phyloP scores from a whole-genome alignment of 805 yeast genomes.

The Tetrapisispora arboricola region DNA sequence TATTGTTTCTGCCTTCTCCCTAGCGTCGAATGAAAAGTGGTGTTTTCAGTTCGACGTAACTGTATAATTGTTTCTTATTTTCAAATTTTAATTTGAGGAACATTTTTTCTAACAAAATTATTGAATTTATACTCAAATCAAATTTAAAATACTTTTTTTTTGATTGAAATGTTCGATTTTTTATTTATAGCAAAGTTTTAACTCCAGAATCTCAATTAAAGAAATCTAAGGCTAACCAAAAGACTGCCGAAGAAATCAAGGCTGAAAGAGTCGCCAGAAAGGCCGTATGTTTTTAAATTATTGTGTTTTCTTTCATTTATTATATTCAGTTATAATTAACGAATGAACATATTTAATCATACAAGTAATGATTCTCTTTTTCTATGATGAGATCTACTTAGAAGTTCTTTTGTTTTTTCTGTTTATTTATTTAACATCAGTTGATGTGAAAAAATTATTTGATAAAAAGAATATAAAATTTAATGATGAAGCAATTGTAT shows the following conservation, averaged over 20 bases:
- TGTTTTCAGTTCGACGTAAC: constrained; percentile 32
- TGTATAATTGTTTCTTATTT: constrained; percentile 13
- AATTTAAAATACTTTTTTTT: neutral
- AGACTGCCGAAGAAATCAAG: constrained; percentile 66
- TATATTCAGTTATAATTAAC: too few species aligned
- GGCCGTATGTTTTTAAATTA: constrained; percentile 52
- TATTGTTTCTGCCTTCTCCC: constrained; percentile 29
- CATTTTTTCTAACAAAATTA: neutral
- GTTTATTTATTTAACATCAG: neutral
- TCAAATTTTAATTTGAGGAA: neutral
- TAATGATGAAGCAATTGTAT: constrained; percentile 44
- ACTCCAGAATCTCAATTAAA: constrained; percentile 80
- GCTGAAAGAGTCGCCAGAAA: constrained; percentile 71
- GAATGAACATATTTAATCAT: too few species aligned
- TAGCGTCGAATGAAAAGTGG: constrained; percentile 33
- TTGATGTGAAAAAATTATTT: constrained; percentile 1
- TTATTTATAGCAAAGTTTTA: constrained; percentile 31
- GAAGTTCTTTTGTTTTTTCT: neutral
- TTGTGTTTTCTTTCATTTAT: neutral
- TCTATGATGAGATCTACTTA: neutral
- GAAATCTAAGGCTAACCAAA: constrained; percentile 70
- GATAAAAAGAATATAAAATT: neutral
- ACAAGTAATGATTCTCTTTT: neutral
- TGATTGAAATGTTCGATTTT: constrained; percentile 4
- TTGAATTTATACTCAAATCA: neutral